These are phyloP conservation scores for Hypoxylon sp. DNA, from an alignment of 2,329 filamentous ascomycete genomes.

Conservation along the genomic window DNA sequence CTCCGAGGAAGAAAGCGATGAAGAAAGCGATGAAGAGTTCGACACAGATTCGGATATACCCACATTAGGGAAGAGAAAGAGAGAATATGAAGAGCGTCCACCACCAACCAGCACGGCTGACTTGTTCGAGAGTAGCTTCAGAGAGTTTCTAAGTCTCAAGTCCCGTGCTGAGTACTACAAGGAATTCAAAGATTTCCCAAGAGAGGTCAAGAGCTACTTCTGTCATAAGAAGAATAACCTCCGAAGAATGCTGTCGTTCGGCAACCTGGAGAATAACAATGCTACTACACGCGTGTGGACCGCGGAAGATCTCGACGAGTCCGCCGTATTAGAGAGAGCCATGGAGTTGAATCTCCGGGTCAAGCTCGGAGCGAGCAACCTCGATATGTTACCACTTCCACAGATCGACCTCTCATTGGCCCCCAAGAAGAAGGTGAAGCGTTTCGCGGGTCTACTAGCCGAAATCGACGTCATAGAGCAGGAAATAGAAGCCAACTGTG, in stretches of 20 bases:
- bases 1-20: background rate
- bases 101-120: background rate
- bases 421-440: constrained; percentile 1
- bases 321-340: constrained; percentile 47
- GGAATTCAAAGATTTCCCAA: constrained; percentile 45
- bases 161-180: constrained; percentile 39
- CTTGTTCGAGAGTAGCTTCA: background rate
- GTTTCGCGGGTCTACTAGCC: constrained; percentile 28
- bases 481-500: constrained; percentile 22
- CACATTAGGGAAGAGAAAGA: constrained; percentile 4
- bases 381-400: constrained; percentile 48
- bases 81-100: background rate
- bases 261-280: background rate
- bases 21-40: background rate
- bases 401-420: constrained; percentile 44
- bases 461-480: constrained; percentile 29
- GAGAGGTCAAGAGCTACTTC: constrained; percentile 36
- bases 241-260: constrained; percentile 45
- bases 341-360: constrained; percentile 49
- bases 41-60: background rate
- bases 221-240: constrained; percentile 46
- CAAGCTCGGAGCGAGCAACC: constrained; percentile 36
- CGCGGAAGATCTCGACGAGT: constrained; percentile 36
- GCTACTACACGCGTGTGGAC: constrained; percentile 24
- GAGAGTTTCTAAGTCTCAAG: constrained; percentile 35